These are phyloP conservation scores for fission yeast (Schizosaccharomyces pombe) DNA, from an alignment of 805 yeast genomes.

Conservation along the genomic window DNA sequence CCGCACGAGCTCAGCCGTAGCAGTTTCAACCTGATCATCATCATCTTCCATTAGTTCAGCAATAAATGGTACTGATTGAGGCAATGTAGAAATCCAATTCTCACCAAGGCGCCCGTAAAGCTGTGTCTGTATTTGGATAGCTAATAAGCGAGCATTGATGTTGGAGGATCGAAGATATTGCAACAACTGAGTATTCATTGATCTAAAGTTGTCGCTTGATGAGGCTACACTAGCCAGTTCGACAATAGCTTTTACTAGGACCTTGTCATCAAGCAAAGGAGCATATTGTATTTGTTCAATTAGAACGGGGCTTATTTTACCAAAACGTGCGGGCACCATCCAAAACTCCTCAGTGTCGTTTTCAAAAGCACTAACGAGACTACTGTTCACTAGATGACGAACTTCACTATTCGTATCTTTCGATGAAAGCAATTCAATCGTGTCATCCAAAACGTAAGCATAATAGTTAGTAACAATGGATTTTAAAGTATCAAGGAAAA, in stretches of 20 bases:
- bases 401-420: background rate
- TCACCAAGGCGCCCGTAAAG: slow-evolving; percentile 85
- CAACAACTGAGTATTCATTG: slow-evolving; percentile 38
- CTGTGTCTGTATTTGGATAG: slow-evolving; percentile 52
- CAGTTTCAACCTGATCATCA: slow-evolving; percentile 75
- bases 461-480: slow-evolving; percentile 73
- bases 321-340: slow-evolving; percentile 72
- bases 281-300: slow-evolving; percentile 31
- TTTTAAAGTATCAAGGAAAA: slow-evolving; percentile 59
- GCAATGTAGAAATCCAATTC: slow-evolving; percentile 73
- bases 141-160: slow-evolving; percentile 33
- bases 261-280: background rate
- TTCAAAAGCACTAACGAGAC: slow-evolving; percentile 2
- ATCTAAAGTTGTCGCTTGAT: slow-evolving; percentile 41
- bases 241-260: slow-evolving; percentile 57
- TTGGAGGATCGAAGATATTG: slow-evolving; percentile 29
- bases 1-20: slow-evolving; percentile 77
- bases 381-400: background rate
- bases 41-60: slow-evolving; percentile 92
- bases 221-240: slow-evolving; percentile 44
- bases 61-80: slow-evolving; percentile 83
- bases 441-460: slow-evolving; percentile 65
- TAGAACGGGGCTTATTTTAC: slow-evolving; percentile 37
- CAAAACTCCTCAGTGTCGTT: slow-evolving; percentile 79
- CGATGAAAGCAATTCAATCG: slow-evolving; percentile 25